These are phyloP conservation scores for Psilocybe azurescens DNA, from an alignment of 768 basidiomycete genomes.

Conservation along the genomic window DNA sequence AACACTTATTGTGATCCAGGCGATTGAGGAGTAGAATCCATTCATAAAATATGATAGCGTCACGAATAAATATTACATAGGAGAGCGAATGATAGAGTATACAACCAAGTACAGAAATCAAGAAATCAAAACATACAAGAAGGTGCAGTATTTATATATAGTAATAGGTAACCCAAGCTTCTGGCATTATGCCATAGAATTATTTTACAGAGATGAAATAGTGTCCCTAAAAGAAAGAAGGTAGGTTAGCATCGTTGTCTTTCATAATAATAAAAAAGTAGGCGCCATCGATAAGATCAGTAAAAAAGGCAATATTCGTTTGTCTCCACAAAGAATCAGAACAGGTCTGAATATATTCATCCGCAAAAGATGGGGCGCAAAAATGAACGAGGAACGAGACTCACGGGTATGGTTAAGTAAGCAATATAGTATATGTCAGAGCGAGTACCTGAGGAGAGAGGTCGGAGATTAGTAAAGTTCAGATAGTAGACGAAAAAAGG, in stretches of 20 bases:
- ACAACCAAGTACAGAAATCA: background rate
- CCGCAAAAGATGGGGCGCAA: slow-evolving; percentile 30
- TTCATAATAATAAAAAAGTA: background rate
- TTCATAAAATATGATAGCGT: too few species aligned
- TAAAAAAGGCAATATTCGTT: slow-evolving; percentile 58
- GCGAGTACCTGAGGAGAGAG: slow-evolving; percentile 17
- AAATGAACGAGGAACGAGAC: slow-evolving; percentile 26
- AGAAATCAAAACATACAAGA: background rate
- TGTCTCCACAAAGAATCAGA: slow-evolving; percentile 64
- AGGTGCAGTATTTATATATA: background rate
- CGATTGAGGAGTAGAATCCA: too few species aligned
- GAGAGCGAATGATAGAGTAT: background rate
- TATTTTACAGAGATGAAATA: slow-evolving; percentile 5
- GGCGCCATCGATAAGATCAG: slow-evolving; percentile 32
- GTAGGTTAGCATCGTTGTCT: background rate
- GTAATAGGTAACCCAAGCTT: background rate
- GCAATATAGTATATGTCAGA: slow-evolving; percentile 10
- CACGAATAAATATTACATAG: too few species aligned
- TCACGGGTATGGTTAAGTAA: slow-evolving; percentile 37
- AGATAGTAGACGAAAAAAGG: slow-evolving; percentile 3
- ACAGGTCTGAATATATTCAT: slow-evolving; percentile 71
- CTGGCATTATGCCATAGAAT: background rate
- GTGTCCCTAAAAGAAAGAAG: background rate
- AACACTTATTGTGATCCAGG: too few species aligned
- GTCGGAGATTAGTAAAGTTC: slow-evolving; percentile 20